These are phyloP conservation scores for Stephanodiscus triporus DNA, from an alignment of 108 stramenopile genomes.

Conservation along the genomic window DNA sequence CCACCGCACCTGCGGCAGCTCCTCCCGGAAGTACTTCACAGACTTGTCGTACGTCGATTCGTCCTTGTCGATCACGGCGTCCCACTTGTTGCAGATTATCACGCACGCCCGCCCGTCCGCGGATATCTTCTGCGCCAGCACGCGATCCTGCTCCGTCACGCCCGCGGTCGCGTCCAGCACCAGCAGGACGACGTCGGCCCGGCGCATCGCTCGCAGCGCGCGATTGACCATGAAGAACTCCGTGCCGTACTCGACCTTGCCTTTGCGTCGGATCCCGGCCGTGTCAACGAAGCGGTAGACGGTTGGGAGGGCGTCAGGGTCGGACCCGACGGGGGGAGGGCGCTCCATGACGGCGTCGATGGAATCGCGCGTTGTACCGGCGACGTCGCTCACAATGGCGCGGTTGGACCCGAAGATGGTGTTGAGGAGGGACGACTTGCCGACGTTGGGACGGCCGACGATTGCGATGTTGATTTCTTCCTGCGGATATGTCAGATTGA, in stretches of 20 bases:
- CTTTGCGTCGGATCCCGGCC: constrained; percentile 95
- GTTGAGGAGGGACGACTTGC: constrained; percentile 95
- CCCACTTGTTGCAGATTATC: constrained; percentile 98
- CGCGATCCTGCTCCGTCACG: constrained; percentile 94
- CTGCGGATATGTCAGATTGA: constrained; percentile 22
- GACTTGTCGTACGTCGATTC: constrained; percentile 81
- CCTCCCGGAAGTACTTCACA: constrained; percentile 85
- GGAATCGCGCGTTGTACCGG: constrained; percentile 98
- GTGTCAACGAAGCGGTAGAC: constrained; percentile 97
- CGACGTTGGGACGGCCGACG: constrained; percentile 98
- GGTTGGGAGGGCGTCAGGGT: constrained; percentile 59
- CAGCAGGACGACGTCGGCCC: constrained; percentile 93
- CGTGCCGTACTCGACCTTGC: constrained; percentile 94
- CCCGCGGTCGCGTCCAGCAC: constrained; percentile 96
- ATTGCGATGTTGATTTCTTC: constrained; percentile 94
- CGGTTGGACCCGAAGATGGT: constrained; percentile 86
- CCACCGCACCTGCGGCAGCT: constrained; percentile 91
- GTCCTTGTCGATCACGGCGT: constrained; percentile 95
- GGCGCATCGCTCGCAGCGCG: constrained; percentile 93
- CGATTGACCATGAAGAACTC: constrained; percentile 99
- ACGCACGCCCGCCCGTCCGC: constrained; percentile 97
- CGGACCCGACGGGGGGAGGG: constrained; percentile 55
- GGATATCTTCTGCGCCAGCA: constrained; percentile 89
- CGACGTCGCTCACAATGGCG: constrained; percentile 94
- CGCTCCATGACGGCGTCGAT: constrained; percentile 96